phyloP scores from a whole-genome alignment of 768 basidiomycete species.

The Rhodosporidiobolus odoratus region DNA sequence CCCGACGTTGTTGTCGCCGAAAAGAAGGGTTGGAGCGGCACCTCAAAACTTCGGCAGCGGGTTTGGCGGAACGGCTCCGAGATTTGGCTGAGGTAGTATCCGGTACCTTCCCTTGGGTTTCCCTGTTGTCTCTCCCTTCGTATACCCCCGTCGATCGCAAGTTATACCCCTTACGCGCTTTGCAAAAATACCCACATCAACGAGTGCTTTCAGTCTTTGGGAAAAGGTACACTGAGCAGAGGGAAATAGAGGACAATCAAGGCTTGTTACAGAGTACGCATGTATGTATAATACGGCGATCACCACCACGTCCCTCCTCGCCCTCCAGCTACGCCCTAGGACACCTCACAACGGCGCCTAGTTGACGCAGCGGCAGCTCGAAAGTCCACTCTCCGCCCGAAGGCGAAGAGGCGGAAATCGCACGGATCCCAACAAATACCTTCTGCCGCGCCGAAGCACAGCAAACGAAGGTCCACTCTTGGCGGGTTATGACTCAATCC shows the following conservation, averaged over 20 bases:
- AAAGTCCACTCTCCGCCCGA: neutral
- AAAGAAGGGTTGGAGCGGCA: neutral
- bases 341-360: neutral
- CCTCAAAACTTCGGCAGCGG: neutral
- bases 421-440: neutral
- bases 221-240: no score
- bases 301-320: neutral
- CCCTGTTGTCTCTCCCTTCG: no score
- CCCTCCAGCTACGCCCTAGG: constrained; percentile 5
- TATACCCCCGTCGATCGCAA: no score
- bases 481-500: constrained; percentile 29
- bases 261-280: neutral
- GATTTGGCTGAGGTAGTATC: neutral
- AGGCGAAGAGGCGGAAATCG: neutral
- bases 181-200: no score
- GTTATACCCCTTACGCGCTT: no score
- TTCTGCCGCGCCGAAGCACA: neutral
- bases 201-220: no score
- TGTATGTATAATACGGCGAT: neutral
- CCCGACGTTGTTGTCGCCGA: neutral
- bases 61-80: neutral
- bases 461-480: neutral
- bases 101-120: no score
- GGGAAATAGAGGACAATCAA: neutral
- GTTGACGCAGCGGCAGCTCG: constrained; percentile 10